Percentiles rank a stretch among this genome's conserved stretches.
Evolutionary conservation across 2,329 filamentous ascomycete genomes (phyloP).

Genomic region (Acrocalymma vagum): DNA sequence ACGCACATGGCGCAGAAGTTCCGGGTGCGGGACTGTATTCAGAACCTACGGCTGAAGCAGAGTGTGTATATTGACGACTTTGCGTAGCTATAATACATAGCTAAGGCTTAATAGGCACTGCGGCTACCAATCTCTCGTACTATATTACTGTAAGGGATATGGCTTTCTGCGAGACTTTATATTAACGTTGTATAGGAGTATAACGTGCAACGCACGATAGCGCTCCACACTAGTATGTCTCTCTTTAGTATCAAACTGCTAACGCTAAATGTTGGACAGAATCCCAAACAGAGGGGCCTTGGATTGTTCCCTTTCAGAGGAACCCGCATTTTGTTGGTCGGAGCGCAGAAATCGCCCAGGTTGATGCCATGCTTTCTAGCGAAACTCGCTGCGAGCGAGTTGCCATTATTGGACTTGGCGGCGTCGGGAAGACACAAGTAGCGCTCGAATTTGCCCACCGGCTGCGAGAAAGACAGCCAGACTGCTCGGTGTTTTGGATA

Average conservation of each 20-base stretch:
- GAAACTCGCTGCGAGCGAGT: conserved; percentile 13
- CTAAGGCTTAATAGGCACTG: too few relatives aligned
- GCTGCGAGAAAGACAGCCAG: conserved; percentile 40
- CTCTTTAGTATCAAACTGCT: too few relatives aligned
- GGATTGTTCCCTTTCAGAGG: conserved; percentile 34
- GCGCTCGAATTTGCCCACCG: conserved; percentile 51
- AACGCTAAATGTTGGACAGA: too few relatives aligned
- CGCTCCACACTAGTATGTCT: too few relatives aligned
- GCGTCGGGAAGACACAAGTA: conserved; percentile 31
- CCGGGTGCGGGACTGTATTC: conserved; percentile 2
- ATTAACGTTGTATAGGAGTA: too few relatives aligned
- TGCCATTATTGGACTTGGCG: conserved; percentile 24
- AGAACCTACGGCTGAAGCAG: conserved; percentile 2
- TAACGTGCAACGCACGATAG: too few relatives aligned
- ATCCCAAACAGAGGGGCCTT: conserved; percentile 24
- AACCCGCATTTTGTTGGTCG: conserved; percentile 37
- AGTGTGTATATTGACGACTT: conserved; percentile 3
- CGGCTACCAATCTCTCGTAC: too few relatives aligned
- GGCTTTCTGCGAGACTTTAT: too few relatives aligned
- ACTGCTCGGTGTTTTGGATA: conserved; percentile 57
- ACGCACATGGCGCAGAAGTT: conserved; percentile 1
- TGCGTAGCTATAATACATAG: neutral
- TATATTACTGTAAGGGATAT: too few relatives aligned
- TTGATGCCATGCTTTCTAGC: conserved; percentile 33
- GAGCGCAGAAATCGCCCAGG: conserved; percentile 28